A percentile compares a stretch with the other conserved stretches of the same genome.
These are phyloP conservation scores for Acanthamoeba divionensis DNA, from an alignment of 208 protist genomes.

Conservation along the genomic window DNA sequence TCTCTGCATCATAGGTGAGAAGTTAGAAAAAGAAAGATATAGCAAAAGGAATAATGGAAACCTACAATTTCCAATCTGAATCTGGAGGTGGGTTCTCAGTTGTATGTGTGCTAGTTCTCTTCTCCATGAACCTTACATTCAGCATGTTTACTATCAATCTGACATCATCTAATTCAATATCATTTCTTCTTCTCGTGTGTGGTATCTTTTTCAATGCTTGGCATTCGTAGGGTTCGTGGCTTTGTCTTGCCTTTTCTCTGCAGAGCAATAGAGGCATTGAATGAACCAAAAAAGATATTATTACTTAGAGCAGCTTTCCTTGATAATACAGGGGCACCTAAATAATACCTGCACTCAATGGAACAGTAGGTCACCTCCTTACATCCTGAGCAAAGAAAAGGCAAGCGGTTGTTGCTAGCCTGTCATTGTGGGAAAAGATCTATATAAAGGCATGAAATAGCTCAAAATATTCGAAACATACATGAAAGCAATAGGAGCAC, in stretches of 20 bases:
- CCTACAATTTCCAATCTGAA: no score
- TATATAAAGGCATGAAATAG: no score
- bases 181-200: not conserved
- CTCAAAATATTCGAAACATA: no score
- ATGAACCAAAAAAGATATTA: not conserved
- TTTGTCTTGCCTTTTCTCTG: not conserved
- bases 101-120: not conserved
- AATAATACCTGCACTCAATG: not conserved
- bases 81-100: not conserved
- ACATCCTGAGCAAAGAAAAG: not conserved
- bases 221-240: constrained; percentile 22
- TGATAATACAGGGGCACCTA: not conserved
- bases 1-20: no score
- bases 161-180: constrained; percentile 4
- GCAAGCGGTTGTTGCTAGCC: constrained; percentile 11
- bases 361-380: constrained; percentile 2
- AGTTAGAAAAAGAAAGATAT: no score
- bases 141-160: constrained; percentile 40
- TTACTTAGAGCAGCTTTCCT: no score
- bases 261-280: not conserved
- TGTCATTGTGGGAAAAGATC: no score
- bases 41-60: no score
- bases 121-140: not conserved
- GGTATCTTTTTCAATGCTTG: constrained; percentile 1
- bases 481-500: no score